Percentiles rank a stretch among this genome's conserved stretches.
Conservation (phyloP, 306 rosid species). For the Medicago lupulina region DNA sequence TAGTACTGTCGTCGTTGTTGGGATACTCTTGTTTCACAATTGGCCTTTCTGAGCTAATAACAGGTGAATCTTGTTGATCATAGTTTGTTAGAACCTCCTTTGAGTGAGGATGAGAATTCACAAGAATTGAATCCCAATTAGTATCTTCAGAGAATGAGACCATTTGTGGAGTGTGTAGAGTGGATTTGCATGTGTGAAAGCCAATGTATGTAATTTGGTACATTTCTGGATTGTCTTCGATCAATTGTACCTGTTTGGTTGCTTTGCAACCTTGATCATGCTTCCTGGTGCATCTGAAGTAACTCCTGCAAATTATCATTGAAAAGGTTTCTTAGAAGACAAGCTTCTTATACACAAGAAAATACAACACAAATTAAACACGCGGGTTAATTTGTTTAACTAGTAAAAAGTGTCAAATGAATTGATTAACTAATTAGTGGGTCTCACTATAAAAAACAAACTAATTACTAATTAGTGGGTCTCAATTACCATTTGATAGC, state of each 20-base stretch:
- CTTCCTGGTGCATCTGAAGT: conserved; percentile 76
- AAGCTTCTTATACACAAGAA: background rate
- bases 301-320: conserved; percentile 62
- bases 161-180: conserved; percentile 52
- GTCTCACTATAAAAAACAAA: too few species aligned
- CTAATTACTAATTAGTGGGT: too few species aligned
- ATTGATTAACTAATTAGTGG: too few species aligned
- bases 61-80: background rate
- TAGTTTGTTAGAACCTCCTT: conserved; percentile 5
- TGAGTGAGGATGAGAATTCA: conserved; percentile 25
- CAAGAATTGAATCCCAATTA: conserved; percentile 34
- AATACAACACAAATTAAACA: background rate
- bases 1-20: conserved; percentile 33
- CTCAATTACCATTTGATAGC: too few species aligned
- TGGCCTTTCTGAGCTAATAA: conserved; percentile 4
- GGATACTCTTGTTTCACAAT: conserved; percentile 47
- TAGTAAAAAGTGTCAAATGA: background rate
- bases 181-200: conserved; percentile 67
- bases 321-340: background rate
- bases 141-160: conserved; percentile 34
- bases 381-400: background rate
- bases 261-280: conserved; percentile 72
- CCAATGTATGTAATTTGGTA: conserved; percentile 74
- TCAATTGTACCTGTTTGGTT: conserved; percentile 68
- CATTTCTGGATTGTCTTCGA: conserved; percentile 51